Percentiles rank a stretch among this genome's conserved stretches.
Evolutionary conservation across 208 protist genomes (phyloP).

Genomic region (Acanthamoeba sp.): DNA sequence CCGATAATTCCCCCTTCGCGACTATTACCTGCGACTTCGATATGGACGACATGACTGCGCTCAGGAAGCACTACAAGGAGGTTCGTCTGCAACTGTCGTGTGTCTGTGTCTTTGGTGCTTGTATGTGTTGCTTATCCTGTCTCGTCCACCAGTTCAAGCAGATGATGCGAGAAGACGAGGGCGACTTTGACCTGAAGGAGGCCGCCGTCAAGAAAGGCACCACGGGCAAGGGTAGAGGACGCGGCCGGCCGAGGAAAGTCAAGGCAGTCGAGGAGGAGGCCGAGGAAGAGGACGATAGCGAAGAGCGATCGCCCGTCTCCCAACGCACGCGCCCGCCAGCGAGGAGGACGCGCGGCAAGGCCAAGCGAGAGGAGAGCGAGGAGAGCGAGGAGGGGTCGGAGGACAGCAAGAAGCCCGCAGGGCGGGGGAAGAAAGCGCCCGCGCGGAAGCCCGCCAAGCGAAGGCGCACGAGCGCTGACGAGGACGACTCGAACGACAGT

Average conservation of each 20-base stretch:
- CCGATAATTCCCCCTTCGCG: conserved; percentile 53
- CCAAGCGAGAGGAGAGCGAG: not conserved
- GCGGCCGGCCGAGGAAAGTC: not conserved
- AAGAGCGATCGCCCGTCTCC: not conserved
- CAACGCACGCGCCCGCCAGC: not conserved
- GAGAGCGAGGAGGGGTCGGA: not conserved
- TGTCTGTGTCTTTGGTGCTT: not conserved
- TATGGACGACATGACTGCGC: not conserved
- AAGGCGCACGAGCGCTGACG: not conserved
- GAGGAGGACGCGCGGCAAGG: conserved; percentile 14
- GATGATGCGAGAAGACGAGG: conserved; percentile 61
- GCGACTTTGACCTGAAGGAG: conserved; percentile 60
- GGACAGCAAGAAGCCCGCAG: not conserved
- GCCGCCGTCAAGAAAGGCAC: not conserved
- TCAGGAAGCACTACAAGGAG: conserved; percentile 39
- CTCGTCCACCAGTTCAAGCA: conserved; percentile 47
- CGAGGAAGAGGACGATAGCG: not conserved
- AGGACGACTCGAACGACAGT: not conserved
- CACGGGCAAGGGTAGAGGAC: not conserved
- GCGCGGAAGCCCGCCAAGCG: not conserved
- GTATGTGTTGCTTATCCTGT: not conserved
- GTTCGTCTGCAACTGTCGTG: not conserved
- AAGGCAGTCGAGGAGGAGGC: not conserved
- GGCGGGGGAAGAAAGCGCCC: not conserved
- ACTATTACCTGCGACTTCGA: conserved; percentile 45